These are phyloP conservation scores for Magnolia kwangsiensis DNA, from an alignment of 164 flowering plant species.

Conservation along the genomic window DNA sequence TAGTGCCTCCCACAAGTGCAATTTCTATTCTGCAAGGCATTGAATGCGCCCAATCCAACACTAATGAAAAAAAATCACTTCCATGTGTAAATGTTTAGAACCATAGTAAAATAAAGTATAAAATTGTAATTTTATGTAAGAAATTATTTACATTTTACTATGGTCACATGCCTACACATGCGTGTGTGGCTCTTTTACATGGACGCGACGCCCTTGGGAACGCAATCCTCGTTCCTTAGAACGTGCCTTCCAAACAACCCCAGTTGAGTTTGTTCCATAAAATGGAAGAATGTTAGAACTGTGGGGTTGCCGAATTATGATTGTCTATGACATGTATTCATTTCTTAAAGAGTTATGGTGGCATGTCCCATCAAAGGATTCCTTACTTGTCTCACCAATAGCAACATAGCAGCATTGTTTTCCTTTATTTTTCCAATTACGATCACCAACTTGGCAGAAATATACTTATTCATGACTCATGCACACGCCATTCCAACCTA, in stretches of 20 bases:
- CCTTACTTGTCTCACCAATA: neutral
- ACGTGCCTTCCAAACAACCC: neutral
- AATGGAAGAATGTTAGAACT: neutral
- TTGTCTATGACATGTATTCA: neutral
- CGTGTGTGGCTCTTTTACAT: too few species aligned
- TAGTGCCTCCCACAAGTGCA: too few species aligned
- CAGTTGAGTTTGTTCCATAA: neutral
- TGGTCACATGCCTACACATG: too few species aligned
- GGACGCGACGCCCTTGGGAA: too few species aligned
- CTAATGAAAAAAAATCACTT: too few species aligned
- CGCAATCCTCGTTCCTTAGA: neutral
- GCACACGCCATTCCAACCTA: neutral
- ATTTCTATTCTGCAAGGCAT: too few species aligned
- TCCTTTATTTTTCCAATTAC: neutral
- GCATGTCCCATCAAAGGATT: conserved; percentile 1
- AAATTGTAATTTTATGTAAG: neutral
- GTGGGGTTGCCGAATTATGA: neutral
- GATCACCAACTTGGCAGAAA: neutral
- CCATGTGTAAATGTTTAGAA: too few species aligned
- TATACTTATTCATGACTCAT: neutral
- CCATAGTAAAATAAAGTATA: neutral
- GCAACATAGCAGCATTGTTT: neutral
- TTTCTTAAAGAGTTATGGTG: conserved; percentile 1
- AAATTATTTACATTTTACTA: neutral
- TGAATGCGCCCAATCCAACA: too few species aligned